A percentile compares a stretch with the other conserved stretches of the same genome.
Conservation (phyloP, 2,329 filamentous ascomycete genomes). For the Curvularia sp. region DNA sequence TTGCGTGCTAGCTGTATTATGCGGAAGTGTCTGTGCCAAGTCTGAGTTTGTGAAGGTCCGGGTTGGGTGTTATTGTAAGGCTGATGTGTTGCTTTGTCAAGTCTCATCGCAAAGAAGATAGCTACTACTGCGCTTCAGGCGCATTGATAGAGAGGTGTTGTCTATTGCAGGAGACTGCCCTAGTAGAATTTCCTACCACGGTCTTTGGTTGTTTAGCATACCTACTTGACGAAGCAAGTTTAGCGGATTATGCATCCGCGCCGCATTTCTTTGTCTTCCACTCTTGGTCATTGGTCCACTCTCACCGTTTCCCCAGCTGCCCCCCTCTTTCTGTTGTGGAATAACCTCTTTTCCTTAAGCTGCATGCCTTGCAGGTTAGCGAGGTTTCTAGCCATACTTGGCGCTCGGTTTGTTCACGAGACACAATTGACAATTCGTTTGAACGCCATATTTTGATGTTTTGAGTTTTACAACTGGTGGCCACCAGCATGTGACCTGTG, state of each 20-base stretch:
- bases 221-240: neutral
- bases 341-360: no score
- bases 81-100: slow-evolving; percentile 12
- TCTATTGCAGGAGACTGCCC: neutral
- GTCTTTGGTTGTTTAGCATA: neutral
- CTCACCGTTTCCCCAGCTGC: neutral
- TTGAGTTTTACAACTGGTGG: neutral
- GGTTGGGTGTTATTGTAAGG: neutral
- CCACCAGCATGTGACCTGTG: neutral
- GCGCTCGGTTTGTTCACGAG: neutral
- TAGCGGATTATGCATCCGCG: neutral
- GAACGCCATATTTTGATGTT: neutral
- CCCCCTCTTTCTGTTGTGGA: neutral
- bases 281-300: neutral
- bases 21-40: neutral
- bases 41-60: neutral
- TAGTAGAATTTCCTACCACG: neutral
- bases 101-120: slow-evolving; percentile 21
- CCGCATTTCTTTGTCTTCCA: no score
- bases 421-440: neutral
- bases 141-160: neutral
- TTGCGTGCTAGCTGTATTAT: neutral
- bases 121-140: neutral
- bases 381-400: neutral
- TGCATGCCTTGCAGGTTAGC: neutral